Evolutionary conservation across 306 rosid genomes (phyloP).

Genomic region (Gastrolobium bilobum): DNA sequence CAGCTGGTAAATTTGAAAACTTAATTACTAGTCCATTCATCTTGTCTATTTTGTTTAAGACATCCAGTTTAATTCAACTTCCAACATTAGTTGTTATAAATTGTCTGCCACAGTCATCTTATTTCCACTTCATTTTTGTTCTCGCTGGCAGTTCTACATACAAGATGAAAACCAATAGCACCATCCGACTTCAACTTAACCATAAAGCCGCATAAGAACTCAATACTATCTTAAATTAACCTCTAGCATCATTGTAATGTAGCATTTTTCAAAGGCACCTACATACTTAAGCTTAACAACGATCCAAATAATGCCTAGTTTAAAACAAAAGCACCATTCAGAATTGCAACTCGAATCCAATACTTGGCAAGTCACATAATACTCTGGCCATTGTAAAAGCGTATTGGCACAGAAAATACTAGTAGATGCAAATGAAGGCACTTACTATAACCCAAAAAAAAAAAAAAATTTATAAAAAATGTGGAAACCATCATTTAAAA

Average conservation of each 20-base stretch:
- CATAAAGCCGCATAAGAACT: neutral
- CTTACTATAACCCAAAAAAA: constrained; percentile 31
- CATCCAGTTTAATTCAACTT: constrained; percentile 14
- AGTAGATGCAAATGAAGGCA: constrained; percentile 11
- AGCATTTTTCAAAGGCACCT: neutral
- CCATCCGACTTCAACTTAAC: constrained; percentile 8
- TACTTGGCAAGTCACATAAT: neutral
- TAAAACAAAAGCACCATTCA: constrained; percentile 4
- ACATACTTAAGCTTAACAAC: neutral
- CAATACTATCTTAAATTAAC: constrained; percentile 17
- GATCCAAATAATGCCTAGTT: neutral
- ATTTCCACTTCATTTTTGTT: constrained; percentile 7
- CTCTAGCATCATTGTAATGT: neutral
- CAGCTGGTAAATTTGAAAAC: neutral
- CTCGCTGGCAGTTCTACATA: constrained; percentile 8
- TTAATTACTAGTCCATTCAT: neutral
- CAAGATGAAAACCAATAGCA: constrained; percentile 25
- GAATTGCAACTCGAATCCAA: constrained; percentile 1
- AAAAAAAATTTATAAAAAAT: no score
- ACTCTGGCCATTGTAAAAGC: constrained; percentile 10
- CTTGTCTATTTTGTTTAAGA: neutral
- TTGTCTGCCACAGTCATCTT: constrained; percentile 2
- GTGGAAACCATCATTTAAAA: constrained; percentile 3
- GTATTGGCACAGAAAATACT: constrained; percentile 10
- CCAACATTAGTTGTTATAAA: neutral